Evolutionary conservation across 441 rosid species (phyloP), one percentile per base, ranked within the genome.

Genomic region (Adansonia rubrostipa): DNA sequence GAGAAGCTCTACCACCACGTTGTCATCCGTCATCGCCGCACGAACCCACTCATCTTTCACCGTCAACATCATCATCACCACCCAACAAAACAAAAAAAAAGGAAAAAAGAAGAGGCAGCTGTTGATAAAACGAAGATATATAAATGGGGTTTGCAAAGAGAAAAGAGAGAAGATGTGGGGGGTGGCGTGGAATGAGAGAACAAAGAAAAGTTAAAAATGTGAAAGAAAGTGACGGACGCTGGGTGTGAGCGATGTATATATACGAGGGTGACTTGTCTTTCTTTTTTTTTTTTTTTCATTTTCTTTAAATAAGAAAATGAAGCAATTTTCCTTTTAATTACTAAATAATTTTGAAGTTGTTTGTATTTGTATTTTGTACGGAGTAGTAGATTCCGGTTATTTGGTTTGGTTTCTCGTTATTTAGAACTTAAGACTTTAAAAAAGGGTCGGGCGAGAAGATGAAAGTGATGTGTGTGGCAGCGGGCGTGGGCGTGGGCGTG

Each of bases 21-120:
- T 79, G 81, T 92, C 97, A 40, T 95, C 96, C 40, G 82, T 83
- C 94, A 95, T 92, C 73, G 98, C 99, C 6, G 89, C 82, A 47
- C 47, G 80, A 56, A 94, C 83, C 99, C 99, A 95, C 40, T 91
- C 95, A 84, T 92, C 97, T 74, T 74, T 82, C 74, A 51, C 71
- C 80, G 58, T 57, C 83, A 28, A 10, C 82, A n/a, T 61, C 89
- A 58, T 48, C 79, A 22, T 62, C 66, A 50, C 67, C 22, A 10
- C 78, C 70, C 15, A 69, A 67, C 3, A 45, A 33, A 65, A 44
- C 77, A 20, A 20, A 22, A n/a, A 10, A 24, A 7, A 2, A 28
- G 33, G 33, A 3, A 36, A 10, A 5, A 40, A 54, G 1, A 45
- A 42, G 40, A 57, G 6, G 0, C 44, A 71, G 67, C 50, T 36